Percentiles rank a stretch among this genome's conserved stretches.
Evolutionary conservation across 2,329 filamentous ascomycete species (phyloP).

Genomic region (Trichophyton verrucosum): DNA sequence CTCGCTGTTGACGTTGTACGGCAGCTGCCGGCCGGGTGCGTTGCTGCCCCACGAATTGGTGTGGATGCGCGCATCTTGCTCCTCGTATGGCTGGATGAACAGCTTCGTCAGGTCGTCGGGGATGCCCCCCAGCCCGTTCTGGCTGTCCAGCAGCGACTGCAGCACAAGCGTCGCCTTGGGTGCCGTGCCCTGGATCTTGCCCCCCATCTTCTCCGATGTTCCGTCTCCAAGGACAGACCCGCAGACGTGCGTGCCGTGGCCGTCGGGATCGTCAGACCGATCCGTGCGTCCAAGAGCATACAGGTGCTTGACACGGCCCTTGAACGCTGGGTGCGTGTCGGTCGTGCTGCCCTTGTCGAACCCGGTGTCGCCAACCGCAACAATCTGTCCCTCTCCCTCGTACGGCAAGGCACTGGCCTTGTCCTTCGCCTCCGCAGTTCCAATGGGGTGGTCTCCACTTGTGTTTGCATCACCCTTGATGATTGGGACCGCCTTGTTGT

Average conservation of each 20-base stretch:
- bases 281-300: slow-evolving; percentile 10
- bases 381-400: slow-evolving; percentile 14
- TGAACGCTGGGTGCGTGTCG: slow-evolving; percentile 15
- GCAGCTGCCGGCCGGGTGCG: slow-evolving; percentile 7
- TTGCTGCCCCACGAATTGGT: slow-evolving; percentile 17
- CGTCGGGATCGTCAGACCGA: slow-evolving; percentile 12
- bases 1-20: slow-evolving; percentile 9
- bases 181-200: slow-evolving; percentile 14
- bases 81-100: slow-evolving; percentile 14
- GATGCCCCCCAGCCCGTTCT: slow-evolving; percentile 12
- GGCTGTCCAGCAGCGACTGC: slow-evolving; percentile 14
- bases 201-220: slow-evolving; percentile 9
- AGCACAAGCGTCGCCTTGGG: slow-evolving; percentile 15
- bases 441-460: background rate
- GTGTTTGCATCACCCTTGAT: slow-evolving; percentile 9
- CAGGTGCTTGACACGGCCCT: slow-evolving; percentile 12
- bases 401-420: slow-evolving; percentile 6
- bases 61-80: slow-evolving; percentile 14
- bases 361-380: slow-evolving; percentile 17
- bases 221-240: slow-evolving; percentile 16
- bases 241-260: slow-evolving; percentile 18
- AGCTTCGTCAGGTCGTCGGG: slow-evolving; percentile 13
- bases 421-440: slow-evolving; percentile 4
- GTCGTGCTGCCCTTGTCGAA: slow-evolving; percentile 14
- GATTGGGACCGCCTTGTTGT: slow-evolving; percentile 14